A percentile compares a stretch with the other conserved stretches of the same genome.
Conservation (phyloP, 306 rosid genomes). For the Prinsepia uniflora region DNA sequence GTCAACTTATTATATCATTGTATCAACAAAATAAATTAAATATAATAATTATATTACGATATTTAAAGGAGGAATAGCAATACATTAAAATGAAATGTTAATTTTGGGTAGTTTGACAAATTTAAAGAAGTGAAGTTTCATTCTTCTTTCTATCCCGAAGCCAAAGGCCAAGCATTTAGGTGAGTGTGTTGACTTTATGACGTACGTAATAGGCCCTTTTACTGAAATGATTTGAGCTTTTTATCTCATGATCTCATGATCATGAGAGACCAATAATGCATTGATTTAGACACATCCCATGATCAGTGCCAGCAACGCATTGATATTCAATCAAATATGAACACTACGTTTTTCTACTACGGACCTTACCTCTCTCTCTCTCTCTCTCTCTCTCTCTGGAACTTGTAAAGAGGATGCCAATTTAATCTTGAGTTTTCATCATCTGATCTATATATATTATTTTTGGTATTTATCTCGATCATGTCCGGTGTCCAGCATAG, state of each 20-base stretch:
- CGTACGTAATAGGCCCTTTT: not conserved
- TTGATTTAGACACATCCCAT: not conserved
- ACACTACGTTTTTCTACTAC: not conserved
- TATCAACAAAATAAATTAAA: too few species aligned
- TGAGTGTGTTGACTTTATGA: constrained; percentile 2
- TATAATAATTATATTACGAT: too few species aligned
- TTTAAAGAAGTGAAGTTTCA: not conserved
- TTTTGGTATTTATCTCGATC: constrained; percentile 7
- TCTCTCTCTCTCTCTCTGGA: not conserved
- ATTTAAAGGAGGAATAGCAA: too few species aligned
- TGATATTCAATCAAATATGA: constrained; percentile 16
- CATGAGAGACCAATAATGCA: constrained; percentile 20
- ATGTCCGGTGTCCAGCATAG: too few species aligned
- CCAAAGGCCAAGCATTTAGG: not conserved
- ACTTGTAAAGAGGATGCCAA: constrained; percentile 5
- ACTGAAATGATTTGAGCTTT: constrained; percentile 6
- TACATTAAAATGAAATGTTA: not conserved
- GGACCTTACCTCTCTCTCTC: not conserved
- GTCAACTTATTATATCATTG: too few species aligned
- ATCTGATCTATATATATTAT: not conserved
- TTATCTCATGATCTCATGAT: constrained; percentile 3
- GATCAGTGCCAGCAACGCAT: not conserved
- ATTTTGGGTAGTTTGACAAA: not conserved
- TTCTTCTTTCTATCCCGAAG: not conserved
- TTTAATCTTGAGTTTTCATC: constrained; percentile 6